Conservation (phyloP, 441 rosid genomes). For the Populus hybrid region DNA sequence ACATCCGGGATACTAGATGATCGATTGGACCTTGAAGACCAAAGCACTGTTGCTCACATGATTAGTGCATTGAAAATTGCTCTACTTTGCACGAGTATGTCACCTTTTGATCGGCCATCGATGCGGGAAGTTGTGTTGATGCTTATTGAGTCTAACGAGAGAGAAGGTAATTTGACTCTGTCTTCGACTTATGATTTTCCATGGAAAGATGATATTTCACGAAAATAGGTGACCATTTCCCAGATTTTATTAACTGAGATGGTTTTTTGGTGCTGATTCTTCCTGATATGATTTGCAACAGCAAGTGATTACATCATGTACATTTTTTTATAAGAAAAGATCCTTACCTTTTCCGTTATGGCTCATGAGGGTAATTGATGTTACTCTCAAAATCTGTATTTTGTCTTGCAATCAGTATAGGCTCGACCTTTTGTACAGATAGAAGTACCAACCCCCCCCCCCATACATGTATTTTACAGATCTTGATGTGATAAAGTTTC, state of each 20-base stretch:
- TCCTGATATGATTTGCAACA: conserved; percentile 20
- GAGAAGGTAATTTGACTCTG: conserved; percentile 37
- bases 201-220: conserved; percentile 25
- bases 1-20: conserved; percentile 57
- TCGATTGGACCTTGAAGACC: conserved; percentile 64
- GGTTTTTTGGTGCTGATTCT: conserved; percentile 17
- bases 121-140: conserved; percentile 89
- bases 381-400: conserved; percentile 15
- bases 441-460: neutral
- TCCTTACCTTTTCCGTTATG: neutral
- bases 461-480: conserved; percentile 18
- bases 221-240: conserved; percentile 21
- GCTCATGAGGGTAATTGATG: conserved; percentile 11
- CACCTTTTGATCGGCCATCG: conserved; percentile 83
- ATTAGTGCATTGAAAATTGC: conserved; percentile 71
- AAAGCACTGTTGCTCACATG: conserved; percentile 62
- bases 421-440: conserved; percentile 33
- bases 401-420: conserved; percentile 12
- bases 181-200: conserved; percentile 48
- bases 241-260: conserved; percentile 12
- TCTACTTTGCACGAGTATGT: conserved; percentile 62
- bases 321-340: conserved; percentile 16
- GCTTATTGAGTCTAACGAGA: conserved; percentile 79
- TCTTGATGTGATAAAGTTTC: conserved; percentile 3
- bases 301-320: conserved; percentile 25